Conservation (phyloP, 2,329 filamentous ascomycete species). For the Exophiala viscosa region DNA sequence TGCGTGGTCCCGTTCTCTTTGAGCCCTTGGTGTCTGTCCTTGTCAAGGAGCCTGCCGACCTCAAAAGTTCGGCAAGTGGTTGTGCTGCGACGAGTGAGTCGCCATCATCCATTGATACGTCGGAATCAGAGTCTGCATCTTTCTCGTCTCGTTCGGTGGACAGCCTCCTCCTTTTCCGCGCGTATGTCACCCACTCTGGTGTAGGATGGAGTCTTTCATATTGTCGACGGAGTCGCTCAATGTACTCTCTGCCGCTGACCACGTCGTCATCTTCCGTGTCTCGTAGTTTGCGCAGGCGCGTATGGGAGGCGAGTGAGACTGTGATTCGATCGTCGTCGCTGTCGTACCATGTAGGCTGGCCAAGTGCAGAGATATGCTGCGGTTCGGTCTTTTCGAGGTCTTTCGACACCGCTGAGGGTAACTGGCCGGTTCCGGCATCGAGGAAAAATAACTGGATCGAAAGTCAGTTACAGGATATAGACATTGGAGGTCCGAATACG, state of each 20-base stretch:
- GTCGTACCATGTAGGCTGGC: conserved; percentile 75
- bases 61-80: conserved; percentile 75
- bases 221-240: conserved; percentile 72
- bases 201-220: conserved; percentile 60
- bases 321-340: conserved; percentile 89
- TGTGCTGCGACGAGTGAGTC: conserved; percentile 63
- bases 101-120: conserved; percentile 46
- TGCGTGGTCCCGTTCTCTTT: conserved; percentile 55
- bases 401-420: conserved; percentile 31
- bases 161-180: conserved; percentile 24
- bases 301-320: conserved; percentile 73
- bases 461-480: not conserved
- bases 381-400: conserved; percentile 39
- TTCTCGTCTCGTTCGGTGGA: conserved; percentile 39
- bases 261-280: conserved; percentile 78
- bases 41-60: conserved; percentile 66
- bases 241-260: conserved; percentile 82
- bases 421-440: conserved; percentile 59
- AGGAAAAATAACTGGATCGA: conserved; percentile 67
- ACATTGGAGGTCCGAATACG: conserved; percentile 24
- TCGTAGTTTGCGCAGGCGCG: conserved; percentile 77
- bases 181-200: conserved; percentile 56
- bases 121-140: conserved; percentile 49
- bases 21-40: conserved; percentile 45
- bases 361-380: conserved; percentile 1